Conservation (phyloP, 2,329 filamentous ascomycete species). For the Penicillium thymicola region DNA sequence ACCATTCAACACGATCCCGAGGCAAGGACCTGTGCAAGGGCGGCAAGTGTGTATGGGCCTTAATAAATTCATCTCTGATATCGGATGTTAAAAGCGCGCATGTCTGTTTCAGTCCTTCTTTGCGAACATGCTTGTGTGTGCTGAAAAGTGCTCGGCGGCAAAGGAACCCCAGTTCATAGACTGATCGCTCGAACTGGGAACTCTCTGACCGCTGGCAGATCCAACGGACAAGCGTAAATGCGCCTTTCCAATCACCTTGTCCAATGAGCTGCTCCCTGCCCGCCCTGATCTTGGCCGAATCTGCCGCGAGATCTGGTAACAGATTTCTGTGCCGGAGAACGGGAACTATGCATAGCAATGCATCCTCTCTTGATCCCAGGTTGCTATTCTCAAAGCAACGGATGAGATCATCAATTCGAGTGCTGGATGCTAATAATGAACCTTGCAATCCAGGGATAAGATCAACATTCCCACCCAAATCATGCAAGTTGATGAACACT, state of each 20-base stretch:
- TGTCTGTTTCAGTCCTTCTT: constrained; percentile 7
- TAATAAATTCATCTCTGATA: constrained; percentile 10
- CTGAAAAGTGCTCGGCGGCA: constrained; percentile 25
- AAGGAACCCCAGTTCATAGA: constrained; percentile 26
- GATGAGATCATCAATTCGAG: constrained; percentile 24
- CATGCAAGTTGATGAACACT: constrained; percentile 9
- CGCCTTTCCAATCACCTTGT: constrained; percentile 19
- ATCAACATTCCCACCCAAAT: constrained; percentile 16
- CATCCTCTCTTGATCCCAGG: constrained; percentile 32
- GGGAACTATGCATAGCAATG: constrained; percentile 33
- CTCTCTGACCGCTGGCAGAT: constrained; percentile 25
- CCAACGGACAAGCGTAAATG: constrained; percentile 24
- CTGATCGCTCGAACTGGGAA: constrained; percentile 23
- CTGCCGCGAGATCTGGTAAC: constrained; percentile 24
- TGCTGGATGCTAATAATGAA: constrained; percentile 17
- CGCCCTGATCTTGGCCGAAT: constrained; percentile 11
- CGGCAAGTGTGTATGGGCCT: neutral
- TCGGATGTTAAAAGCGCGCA: constrained; percentile 12
- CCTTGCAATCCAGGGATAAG: constrained; percentile 15
- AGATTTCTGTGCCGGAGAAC: constrained; percentile 15
- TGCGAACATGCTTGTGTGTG: constrained; percentile 1
- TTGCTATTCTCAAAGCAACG: constrained; percentile 21
- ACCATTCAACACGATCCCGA: constrained; percentile 4
- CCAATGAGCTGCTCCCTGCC: constrained; percentile 6
- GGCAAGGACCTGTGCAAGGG: constrained; percentile 13